These are phyloP conservation scores for Rhododendron vialii DNA, from an alignment of 148 eudicot genomes.

Conservation along the genomic window DNA sequence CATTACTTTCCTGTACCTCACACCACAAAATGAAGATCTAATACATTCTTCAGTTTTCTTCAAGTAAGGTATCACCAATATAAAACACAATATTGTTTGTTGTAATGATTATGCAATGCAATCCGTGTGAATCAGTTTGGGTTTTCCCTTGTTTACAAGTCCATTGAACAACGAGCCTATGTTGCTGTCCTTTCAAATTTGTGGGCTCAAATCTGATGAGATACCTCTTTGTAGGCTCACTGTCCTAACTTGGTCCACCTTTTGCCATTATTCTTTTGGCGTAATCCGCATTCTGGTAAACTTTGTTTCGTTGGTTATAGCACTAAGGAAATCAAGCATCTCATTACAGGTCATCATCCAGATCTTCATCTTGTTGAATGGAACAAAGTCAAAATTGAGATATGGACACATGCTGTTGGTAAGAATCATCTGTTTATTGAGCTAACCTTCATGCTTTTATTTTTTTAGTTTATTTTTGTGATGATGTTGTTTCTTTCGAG, in stretches of 20 bases:
- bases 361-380: conserved; percentile 93
- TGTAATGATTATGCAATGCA: background rate
- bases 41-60: background rate
- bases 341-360: conserved; percentile 82
- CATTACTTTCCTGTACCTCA: background rate
- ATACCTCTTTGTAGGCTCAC: background rate
- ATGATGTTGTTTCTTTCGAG: background rate
- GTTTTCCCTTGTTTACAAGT: background rate
- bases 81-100: background rate
- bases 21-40: background rate
- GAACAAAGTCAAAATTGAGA: conserved; percentile 80
- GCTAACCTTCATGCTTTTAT: background rate
- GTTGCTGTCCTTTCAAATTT: background rate
- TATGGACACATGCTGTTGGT: conserved; percentile 96
- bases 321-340: background rate
- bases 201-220: background rate
- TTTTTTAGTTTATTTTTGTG: background rate
- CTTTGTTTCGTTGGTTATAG: background rate
- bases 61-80: background rate
- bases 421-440: conserved; percentile 15
- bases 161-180: background rate
- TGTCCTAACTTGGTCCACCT: background rate
- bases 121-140: background rate
- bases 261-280: background rate
- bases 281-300: background rate